Evolutionary conservation across 768 basidiomycete species (phyloP), one percentile per base, ranked within the genome.

Genomic region (Sporobolomyces phaffii): DNA sequence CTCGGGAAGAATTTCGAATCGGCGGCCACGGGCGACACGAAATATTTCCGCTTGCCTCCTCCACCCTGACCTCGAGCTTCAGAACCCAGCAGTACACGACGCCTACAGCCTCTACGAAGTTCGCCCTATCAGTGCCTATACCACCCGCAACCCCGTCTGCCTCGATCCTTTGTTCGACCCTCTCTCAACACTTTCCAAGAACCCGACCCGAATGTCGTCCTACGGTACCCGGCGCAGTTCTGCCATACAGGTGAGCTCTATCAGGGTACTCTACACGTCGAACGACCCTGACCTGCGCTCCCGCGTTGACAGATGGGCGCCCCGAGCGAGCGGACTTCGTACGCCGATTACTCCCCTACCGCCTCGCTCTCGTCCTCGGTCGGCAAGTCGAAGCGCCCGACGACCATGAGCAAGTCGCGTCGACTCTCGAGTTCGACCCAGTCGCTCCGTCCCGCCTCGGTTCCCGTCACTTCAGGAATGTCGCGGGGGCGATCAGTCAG

Each of bases 351-450:
- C 18, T 26, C 43, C 31, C 26, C 60, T 3, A 33, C 52, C 10
- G 38, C 62, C 24, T 34, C 62, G n/a, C 59, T 61, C 62, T 43
- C 31, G 20, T 60, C 62, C 24, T 59, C 49, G 10, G 41, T 56
- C 24, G 68, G 68, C 59, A 69, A 69, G 47, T 22, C 31, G 24
- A 64, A 64, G 34, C 62, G 68, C 5, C 63, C 68, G 13, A 29
- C 48, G 11, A 43, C 20, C 8, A 62, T 40, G 59, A 31, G 48
- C 31, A 57, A 57, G 41, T 38, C 68, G 0, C 62, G 68, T 10
- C 52, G 68, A 6, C n/a, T 64, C 4, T 64, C 63, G 5, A 47
- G 47, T 28, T 60, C 62, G 50, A 54, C 36, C 20, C 52, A 51
- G n/a, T 41, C 50, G 7, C 51, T n/a, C 13, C 52, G 43, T 24